phyloP scores from a whole-genome alignment of 202 grass and related monocot species.

The Carex arenaria region DNA sequence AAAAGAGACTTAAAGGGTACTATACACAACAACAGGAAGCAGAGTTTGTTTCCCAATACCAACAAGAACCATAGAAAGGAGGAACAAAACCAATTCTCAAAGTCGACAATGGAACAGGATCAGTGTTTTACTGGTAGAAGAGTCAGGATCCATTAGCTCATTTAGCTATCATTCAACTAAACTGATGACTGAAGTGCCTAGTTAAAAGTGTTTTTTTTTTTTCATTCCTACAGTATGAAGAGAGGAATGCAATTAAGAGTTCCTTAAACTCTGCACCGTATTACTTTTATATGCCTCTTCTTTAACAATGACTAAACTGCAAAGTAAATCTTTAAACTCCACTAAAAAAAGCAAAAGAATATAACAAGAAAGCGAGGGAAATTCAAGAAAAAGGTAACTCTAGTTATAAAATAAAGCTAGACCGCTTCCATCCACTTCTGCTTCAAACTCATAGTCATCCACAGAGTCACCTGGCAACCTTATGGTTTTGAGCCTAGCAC shows the following conservation, averaged over 20 bases:
- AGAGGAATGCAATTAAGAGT: too few species aligned
- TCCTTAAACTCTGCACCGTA: not conserved
- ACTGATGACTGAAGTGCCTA: too few species aligned
- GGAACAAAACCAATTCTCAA: too few species aligned
- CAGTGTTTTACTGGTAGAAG: too few species aligned
- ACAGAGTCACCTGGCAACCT: slow-evolving; percentile 4
- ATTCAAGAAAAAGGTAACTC: not conserved
- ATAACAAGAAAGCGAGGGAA: not conserved
- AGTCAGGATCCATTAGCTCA: not conserved
- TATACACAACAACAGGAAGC: too few species aligned
- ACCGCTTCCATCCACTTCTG: not conserved
- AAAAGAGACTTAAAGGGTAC: too few species aligned
- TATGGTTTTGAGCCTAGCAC: slow-evolving; percentile 10
- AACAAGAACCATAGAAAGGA: too few species aligned
- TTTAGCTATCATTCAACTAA: not conserved
- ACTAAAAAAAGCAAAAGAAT: not conserved
- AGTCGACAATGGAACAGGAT: too few species aligned
- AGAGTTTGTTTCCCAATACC: too few species aligned
- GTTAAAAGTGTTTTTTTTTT: too few species aligned
- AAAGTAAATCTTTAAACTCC: not conserved
- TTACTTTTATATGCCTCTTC: not conserved
- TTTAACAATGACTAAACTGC: not conserved
- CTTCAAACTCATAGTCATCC: slow-evolving; percentile 11
- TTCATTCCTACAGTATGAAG: too few species aligned
- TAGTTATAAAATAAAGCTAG: not conserved